Evolutionary conservation across 768 basidiomycete genomes (phyloP), one percentile per base, ranked within the genome.

Genomic region (Galerina marginata): DNA sequence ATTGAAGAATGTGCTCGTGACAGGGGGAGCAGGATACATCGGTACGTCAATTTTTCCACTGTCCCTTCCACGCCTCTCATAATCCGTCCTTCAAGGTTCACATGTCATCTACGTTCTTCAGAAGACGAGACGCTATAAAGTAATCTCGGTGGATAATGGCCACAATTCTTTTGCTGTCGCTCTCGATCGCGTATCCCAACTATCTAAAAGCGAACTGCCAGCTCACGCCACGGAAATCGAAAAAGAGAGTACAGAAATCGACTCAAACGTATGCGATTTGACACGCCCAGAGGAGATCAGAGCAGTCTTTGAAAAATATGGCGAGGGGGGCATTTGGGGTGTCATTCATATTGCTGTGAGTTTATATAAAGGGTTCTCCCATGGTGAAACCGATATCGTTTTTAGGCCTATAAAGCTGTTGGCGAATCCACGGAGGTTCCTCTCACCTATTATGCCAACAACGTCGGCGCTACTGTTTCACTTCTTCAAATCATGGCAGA

Each of bases 401-500:
- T 23, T 50, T 68, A 95, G 93, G 97, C 97, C 4, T 89, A 92
- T 81, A 99, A 99, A 81, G 95, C 96, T 16, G 97, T 99, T 49
- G 97, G 97, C 44, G 97, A 99, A 75, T 96, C 94, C 14, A 90
- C 90, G 15, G 92, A 97, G 77, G 89, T 93, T 53, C 97, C 97
- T 4, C 74, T 99, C 70, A 85, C 88, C 11, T 99, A 99, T 77
- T 99, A 99, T 74, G 80, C 85, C 66, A 95, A 95, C 81, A 99
- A 99, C 70, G 97, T 99, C 58, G 76, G 85, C 45, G 96, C 94
- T 5, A 96, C 95, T 6, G 75, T 97, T 58, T 88, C 83, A 51
- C 87, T 99, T 20, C 81, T 97, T 64, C 90, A 95, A 79, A 81
- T 86, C 65, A 96, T 96, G 95, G 77, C 81, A 43, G 91, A 91